phyloP scores from a whole-genome alignment of 495 filamentous ascomycete species.

The Parathielavia appendiculata region DNA sequence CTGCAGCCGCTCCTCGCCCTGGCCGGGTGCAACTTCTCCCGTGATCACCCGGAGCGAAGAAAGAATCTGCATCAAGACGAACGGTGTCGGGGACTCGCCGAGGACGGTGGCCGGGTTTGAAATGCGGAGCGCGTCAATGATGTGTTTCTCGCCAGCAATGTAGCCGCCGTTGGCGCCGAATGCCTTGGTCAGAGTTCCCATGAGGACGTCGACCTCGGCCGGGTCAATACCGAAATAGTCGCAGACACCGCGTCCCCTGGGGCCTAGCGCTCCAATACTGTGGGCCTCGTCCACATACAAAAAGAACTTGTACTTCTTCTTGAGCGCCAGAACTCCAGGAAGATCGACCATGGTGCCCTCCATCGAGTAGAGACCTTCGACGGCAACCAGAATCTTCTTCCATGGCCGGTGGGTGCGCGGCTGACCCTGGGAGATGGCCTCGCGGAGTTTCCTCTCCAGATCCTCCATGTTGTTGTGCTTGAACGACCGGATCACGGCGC shows the following conservation, averaged over 20 bases:
- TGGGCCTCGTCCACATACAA: constrained; percentile 96
- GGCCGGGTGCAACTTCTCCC: constrained; percentile 80
- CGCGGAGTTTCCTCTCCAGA: constrained; percentile 76
- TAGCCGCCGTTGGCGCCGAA: constrained; percentile 98
- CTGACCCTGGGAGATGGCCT: constrained; percentile 91
- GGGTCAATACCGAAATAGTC: constrained; percentile 94
- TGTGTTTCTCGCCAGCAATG: constrained; percentile 79
- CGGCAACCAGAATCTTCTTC: constrained; percentile 96
- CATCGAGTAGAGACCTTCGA: constrained; percentile 98
- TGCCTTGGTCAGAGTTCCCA: constrained; percentile 97
- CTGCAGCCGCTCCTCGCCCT: constrained; percentile 93
- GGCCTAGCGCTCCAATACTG: constrained; percentile 89
- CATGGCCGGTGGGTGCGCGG: constrained; percentile 94
- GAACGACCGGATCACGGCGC: constrained; percentile 90
- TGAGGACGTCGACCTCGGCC: constrained; percentile 85
- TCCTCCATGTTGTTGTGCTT: constrained; percentile 94
- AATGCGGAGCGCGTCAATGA: constrained; percentile 84
- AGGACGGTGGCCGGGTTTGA: constrained; percentile 83
- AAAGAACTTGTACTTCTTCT: constrained; percentile 92
- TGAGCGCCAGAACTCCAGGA: constrained; percentile 75
- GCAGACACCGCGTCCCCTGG: constrained; percentile 84
- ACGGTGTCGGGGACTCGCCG: constrained; percentile 81
- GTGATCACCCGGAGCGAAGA: constrained; percentile 78
- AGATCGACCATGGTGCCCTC: constrained; percentile 98
- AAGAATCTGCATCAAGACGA: constrained; percentile 82